Conservation (phyloP, 192 early-diverging fungal species). For the Piromyces finnis region DNA sequence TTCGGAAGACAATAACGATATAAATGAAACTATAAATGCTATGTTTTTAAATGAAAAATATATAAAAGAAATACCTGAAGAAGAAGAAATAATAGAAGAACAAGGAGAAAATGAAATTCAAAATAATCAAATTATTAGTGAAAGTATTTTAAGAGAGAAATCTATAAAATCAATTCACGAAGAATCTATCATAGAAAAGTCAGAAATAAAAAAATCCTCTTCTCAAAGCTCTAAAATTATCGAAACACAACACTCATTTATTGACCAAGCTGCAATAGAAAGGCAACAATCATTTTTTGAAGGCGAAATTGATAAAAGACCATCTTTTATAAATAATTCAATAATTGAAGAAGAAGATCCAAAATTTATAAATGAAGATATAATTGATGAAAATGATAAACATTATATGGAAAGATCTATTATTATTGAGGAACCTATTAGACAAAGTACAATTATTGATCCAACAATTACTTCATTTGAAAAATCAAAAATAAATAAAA, state of each 20-base stretch:
- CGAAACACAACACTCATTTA: not conserved
- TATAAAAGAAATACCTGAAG: not conserved
- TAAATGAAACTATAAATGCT: not conserved
- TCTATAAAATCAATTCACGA: not conserved
- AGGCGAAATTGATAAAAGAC: not conserved
- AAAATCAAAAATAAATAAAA: not conserved
- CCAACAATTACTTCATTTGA: not conserved
- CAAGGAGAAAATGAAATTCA: not conserved
- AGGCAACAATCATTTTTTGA: too few relatives aligned
- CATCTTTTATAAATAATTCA: not conserved
- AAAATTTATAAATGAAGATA: not conserved
- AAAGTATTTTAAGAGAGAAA: not conserved
- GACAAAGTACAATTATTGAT: not conserved
- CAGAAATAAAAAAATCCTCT: not conserved
- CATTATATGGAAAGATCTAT: not conserved
- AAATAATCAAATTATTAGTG: not conserved
- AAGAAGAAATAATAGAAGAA: not conserved
- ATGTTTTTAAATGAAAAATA: not conserved
- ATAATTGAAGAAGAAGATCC: not conserved
- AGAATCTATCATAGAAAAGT: not conserved
- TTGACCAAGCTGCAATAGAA: not conserved
- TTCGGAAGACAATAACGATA: not conserved
- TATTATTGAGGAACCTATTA: not conserved
- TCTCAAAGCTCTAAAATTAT: not conserved
- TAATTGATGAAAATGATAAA: not conserved